Base-by-base conservation (phyloP, 805 yeast genomes). In the Lachancea waltii region DNA sequence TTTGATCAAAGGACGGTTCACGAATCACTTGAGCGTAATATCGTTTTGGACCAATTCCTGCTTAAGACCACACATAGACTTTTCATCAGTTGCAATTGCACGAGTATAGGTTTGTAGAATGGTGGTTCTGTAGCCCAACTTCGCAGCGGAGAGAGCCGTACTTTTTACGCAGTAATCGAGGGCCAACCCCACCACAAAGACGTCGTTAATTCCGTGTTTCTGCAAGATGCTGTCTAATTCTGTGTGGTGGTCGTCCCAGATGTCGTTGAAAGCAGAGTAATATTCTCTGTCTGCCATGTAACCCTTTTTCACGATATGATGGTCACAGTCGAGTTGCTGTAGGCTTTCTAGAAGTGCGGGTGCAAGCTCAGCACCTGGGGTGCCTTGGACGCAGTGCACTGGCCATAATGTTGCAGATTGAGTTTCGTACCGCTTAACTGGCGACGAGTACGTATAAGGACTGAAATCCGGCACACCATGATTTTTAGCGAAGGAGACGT, bases 241-340 rank as follows among this genome's bases (percentile, higher is more conserved):
- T 0, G 97, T 87, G 30, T 74, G 65, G 51, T 81, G 80, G 19
- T 73, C 51, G 19, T 75, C 70, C 90, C 95, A 85, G 20, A 76
- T 69, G 59, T 89, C 97, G 37, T 71, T 67, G 56, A 89, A 89
- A 20, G 94, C 87, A 11, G 95, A 86, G 53, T 86, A 89, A 56
- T 81, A 86, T 56, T 89, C 97, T 15, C 92, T 60, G 48, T 84
- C 87, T 18, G 63, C 64, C 20, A 80, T 58, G 42, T 68, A 70
- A 0, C 97, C 97, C 61, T 90, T 89, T 41, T 69, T 68, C 6
- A 89, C 77, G 2, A 75, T 64, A 48, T 21, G 72, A 41, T 64
- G 63, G 30, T 68, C 50, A 23, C 49, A 49, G 10, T 41, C 45
- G 38, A 75, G 60, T 1, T 48, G 51, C 9, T 56, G 7, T 5